Evolutionary conservation across 2,329 filamentous ascomycete genomes (phyloP).

Genomic region (Alternaria metachromatica): DNA sequence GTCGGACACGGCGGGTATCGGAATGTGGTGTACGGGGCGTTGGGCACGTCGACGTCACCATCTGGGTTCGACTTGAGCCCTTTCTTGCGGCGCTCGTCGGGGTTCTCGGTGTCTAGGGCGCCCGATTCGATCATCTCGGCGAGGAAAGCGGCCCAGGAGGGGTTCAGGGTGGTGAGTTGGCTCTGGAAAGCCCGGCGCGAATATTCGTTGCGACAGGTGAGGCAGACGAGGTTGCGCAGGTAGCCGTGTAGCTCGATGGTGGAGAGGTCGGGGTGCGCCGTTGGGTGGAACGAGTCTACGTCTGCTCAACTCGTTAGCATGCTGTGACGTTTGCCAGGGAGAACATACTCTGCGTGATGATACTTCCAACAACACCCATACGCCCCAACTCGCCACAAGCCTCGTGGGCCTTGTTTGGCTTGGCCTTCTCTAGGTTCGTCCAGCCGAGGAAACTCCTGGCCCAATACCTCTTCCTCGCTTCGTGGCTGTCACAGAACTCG

Average conservation of each 20-base stretch:
- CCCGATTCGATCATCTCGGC: conserved; percentile 73
- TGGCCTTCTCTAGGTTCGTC: conserved; percentile 79
- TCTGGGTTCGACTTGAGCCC: conserved; percentile 90
- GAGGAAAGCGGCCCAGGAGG: conserved; percentile 81
- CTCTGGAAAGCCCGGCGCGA: conserved; percentile 77
- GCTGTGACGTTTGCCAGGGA: neutral
- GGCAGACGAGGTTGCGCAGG: conserved; percentile 79
- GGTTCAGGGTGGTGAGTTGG: conserved; percentile 79
- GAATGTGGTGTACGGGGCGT: conserved; percentile 87
- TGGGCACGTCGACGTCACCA: conserved; percentile 89
- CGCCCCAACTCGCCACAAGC: conserved; percentile 75
- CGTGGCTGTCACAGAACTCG: conserved; percentile 83
- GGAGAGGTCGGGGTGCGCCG: conserved; percentile 74
- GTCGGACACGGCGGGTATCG: conserved; percentile 87
- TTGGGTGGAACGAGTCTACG: conserved; percentile 90
- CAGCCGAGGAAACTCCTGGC: conserved; percentile 92
- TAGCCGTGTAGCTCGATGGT: conserved; percentile 93
- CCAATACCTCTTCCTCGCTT: conserved; percentile 92
- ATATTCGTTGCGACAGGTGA: conserved; percentile 75
- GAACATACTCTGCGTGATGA: conserved; percentile 80
- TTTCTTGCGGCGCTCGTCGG: conserved; percentile 68
- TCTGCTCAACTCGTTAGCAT: conserved; percentile 52
- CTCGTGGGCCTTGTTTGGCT: conserved; percentile 79
- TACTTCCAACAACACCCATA: conserved; percentile 74
- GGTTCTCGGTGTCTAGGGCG: conserved; percentile 79